Base-by-base conservation (phyloP, 441 rosid species). In the Jatropha podagrica region DNA sequence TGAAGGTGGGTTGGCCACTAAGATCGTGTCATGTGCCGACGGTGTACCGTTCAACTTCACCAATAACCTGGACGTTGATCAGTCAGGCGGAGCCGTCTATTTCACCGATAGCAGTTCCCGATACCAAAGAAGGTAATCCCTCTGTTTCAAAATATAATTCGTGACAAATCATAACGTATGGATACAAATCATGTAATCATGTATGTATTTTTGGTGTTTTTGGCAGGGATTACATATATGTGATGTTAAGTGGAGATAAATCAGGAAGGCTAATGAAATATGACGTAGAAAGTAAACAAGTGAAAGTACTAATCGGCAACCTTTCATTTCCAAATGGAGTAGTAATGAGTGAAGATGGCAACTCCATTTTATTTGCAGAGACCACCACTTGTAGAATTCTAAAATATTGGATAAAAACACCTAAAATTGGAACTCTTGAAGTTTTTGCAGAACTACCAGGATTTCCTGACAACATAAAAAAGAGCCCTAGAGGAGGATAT, bases 261-360 rank as follows among this genome's bases (percentile, higher is more conserved):
- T 75, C 78, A 7, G 94, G 93, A 20, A 88, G 93, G 76, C 65
- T 92, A 4, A 77, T 86, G 62, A 86, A 78, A 80, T 90, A 90
- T 23, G 83, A 90, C 6, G 75, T 81, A 76, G 61, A 49, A 41
- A 85, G 38, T 61, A 84, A 83, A 67, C 55, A 78, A 49, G 84
- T 84, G 55, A 81, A 62, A 11, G 81, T 86, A 7, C 62, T 88
- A 7, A 27, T 74, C 41, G 8, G 7, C 2, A 76, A 82, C 3
- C 69, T 86, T 41, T 69, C 81, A n/a, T 84, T 86, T 71, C 86
- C 91, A 20, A 86, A 86, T 12, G 89, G 89, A 0, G 78, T 88
- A 2, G 81, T 86, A 32, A 6, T 86, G 20, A 86, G 85, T 81
- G 74, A 83, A 65, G 85, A 88, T 71, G 70, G 76, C 1, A 51